Conservation (phyloP, 257 asterid genomes). For the Ligustrum vulgare region DNA sequence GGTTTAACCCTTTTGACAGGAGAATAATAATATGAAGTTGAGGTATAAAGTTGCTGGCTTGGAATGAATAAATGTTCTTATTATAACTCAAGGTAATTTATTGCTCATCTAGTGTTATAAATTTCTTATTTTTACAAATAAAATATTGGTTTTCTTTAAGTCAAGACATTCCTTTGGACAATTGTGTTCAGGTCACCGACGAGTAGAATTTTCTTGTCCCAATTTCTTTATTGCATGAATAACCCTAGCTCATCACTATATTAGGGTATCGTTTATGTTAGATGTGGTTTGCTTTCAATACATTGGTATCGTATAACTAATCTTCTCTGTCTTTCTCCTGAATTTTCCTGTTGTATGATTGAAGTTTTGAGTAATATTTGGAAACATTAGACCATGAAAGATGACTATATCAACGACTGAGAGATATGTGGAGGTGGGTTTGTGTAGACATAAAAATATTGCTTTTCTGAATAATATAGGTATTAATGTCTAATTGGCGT, state of each 20-base stretch:
- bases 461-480: background rate
- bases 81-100: conserved; percentile 35
- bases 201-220: background rate
- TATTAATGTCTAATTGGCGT: background rate
- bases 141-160: background rate
- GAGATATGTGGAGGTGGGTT: background rate
- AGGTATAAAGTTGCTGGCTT: conserved; percentile 84
- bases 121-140: conserved; percentile 5
- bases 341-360: background rate
- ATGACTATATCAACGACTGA: background rate
- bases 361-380: background rate
- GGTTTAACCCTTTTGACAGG: conserved; percentile 46
- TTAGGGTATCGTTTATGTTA: background rate
- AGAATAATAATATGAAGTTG: conserved; percentile 64
- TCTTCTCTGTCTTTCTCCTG: background rate
- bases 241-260: background rate
- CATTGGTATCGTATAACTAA: background rate
- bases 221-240: background rate
- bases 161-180: background rate
- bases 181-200: background rate
- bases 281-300: background rate
- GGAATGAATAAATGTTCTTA: conserved; percentile 46
- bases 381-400: background rate
- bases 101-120: background rate
- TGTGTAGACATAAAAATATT: background rate